Evolutionary conservation across 768 basidiomycete genomes (phyloP), one percentile per base, ranked within the genome.

Genomic region (Tulasnella sp.): DNA sequence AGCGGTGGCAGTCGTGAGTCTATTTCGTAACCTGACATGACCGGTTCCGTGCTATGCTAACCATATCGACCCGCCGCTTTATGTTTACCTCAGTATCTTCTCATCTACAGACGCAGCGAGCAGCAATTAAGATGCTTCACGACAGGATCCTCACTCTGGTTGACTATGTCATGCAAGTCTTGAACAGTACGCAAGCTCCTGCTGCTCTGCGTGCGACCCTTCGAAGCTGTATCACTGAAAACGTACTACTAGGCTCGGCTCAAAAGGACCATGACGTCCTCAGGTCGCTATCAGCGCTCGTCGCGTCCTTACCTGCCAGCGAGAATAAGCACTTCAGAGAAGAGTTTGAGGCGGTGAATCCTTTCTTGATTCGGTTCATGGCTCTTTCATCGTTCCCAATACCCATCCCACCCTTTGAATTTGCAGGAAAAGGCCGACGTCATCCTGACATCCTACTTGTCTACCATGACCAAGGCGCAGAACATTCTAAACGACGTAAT

Each of bases 81-180:
- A n/a, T n/a, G n/a, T n/a, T n/a, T 27, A 25, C 17, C 10, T 27
- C 67, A 97, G 94, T 98, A 72, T 83, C 93, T 66, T 87, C 89
- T 0, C 86, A 92, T 72, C 73, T 98, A 51, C 84, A 87, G 60
- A 86, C 92, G 1, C 93, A 97, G 71, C 78, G 92, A 63, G 90
- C 92, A 50, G 96, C 96, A 10, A 85, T 99, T 55, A 86, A 91
- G 68, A 98, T 98, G 96, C 77, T 99, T 55, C 84, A 92, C 66
- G 92, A 96, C 64, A 82, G 96, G 50, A 88, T 98, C 50, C 63
- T 83, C 50, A 74, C 93, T 4, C 79, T 99, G 8, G 82, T 91
- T n/a, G 79, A 84, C 69, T 98, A 99, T 70, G 82, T 98, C 31
- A 71, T 79, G 2, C 81, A 81, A 22, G 85, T 86, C 17, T 76